Evolutionary conservation across 2,329 filamentous ascomycete species (phyloP).

Genomic region (Dryadomyces quercus-mongolicae): DNA sequence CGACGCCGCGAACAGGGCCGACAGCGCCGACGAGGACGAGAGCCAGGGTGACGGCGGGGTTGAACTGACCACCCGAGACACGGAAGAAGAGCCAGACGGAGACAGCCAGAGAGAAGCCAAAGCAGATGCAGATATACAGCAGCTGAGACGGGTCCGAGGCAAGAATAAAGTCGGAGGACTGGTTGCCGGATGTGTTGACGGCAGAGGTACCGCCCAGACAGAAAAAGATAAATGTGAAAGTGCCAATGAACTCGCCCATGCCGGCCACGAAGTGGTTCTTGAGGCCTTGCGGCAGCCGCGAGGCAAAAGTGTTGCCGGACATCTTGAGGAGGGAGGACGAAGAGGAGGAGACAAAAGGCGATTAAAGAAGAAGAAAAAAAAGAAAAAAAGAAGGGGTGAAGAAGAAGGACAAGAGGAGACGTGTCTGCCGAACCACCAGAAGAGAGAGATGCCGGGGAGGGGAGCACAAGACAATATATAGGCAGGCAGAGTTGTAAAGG

Average conservation of each 20-base stretch:
- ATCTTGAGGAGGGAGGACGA: neutral
- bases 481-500: no score
- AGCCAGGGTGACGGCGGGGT: constrained; percentile 40
- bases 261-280: constrained; percentile 28
- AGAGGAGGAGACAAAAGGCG: neutral
- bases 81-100: constrained; percentile 47
- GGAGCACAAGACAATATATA: neutral
- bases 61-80: constrained; percentile 39
- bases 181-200: constrained; percentile 14
- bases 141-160: constrained; percentile 21
- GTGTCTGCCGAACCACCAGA: no score
- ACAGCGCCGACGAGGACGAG: constrained; percentile 47
- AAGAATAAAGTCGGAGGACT: constrained; percentile 7
- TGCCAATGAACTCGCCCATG: constrained; percentile 38
- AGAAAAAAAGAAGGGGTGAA: neutral
- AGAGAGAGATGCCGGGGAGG: no score
- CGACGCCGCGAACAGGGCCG: constrained; percentile 33
- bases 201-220: constrained; percentile 17
- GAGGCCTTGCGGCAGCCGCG: constrained; percentile 6
- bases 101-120: constrained; percentile 36
- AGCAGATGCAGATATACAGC: constrained; percentile 36
- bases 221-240: constrained; percentile 38
- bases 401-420: neutral
- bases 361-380: neutral
- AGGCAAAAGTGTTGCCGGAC: constrained; percentile 3